Evolutionary conservation across 164 flowering plant species (phyloP), one percentile per base, ranked within the genome.

Genomic region (Macadamia tetraphylla): DNA sequence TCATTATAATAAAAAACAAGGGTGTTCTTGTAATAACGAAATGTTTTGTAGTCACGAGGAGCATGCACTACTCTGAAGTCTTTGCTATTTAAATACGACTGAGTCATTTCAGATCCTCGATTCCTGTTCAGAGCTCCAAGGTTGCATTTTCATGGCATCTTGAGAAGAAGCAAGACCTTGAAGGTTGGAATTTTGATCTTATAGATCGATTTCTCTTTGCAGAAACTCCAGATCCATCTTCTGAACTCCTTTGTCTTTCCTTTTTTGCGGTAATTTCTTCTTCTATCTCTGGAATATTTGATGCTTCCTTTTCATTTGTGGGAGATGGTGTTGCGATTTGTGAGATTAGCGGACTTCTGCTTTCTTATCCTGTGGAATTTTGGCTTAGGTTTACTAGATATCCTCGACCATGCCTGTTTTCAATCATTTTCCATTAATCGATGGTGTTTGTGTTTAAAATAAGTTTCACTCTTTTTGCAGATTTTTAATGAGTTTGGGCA

Each of bases 101-200:
- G 42, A 66, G 66, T 69, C 70, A 56, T 70, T 70, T 66, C 64
- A 70, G 67, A 74, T 74, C 77, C 73, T 71, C 11, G 51, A 46
- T 70, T 66, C 53, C 44, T n/a, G 73, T 60, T 32, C 9, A 32
- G 32, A 63, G 60, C 68, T 63, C 60, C 11, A 11, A 43, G 13
- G 18, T 14, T 43, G 63, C 63, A 46, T 55, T 68, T 58, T n/a
- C 52, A 63, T 23, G 75, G 75, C 58, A 11, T 17, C 44, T n/a
- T 63, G 44, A 62, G 29, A 32, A 9, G 40, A 35, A 0, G 40
- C 1, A 51, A 52, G 32, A 23, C 51, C 29, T 13, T 14, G 11
- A 46, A 18, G 12, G 48, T 23, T 23, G 9, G 15, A 18, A 69
- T 23, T 31, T 3, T 12, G 11, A 18, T 6, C 10, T 17, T 9